Base-by-base conservation (phyloP, 2,329 filamentous ascomycete species). In the Aspergillus sp. region DNA sequence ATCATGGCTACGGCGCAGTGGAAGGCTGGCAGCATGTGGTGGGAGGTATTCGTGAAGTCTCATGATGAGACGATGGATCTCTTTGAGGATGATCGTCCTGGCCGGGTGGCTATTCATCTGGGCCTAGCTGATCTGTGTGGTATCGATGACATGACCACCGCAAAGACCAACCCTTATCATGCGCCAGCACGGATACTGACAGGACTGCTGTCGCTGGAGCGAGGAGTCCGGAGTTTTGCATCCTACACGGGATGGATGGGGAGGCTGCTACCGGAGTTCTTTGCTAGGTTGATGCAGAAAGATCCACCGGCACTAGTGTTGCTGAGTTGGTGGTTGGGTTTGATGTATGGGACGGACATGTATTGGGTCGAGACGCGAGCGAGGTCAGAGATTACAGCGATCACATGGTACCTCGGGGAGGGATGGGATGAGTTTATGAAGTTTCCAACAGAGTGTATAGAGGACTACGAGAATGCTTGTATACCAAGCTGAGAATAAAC, bases 381-480 rank as follows among this genome's bases (percentile, higher is more conserved):
- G 4, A 62, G 67, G 1, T 72, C 73, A 2, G 75, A 77, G 62
- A 76, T 74, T 58, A 64, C 66, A 6, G 75, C 75, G 32, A 73
- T 77, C 13, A 76, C 73, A 57, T 76, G 74, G 71, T 72, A 68
- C 54, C 54, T 78, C 5, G 75, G 76, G 58, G 65, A 69, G 17
- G 62, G 65, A 10, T 65, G 75, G 17, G 54, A 73, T 44, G 60
- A 62, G 15, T 54, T 75, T 55, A 51, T 77, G 41, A 70, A 71
- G 55, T 75, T 74, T 64, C 75, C 75, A 3, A 73, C 74, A 0
- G 55, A 66, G 23, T 53, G 50, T 39, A 32, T 53, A 11, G 39
- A 39, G 5, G 25, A n/a, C 10, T 21, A 44, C 39, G 11, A 36
- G 19, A 44, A 13, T 21, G 17, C 10, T 44, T 23, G 10, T 5